Evolutionary conservation across 176 grass and related monocot genomes (phyloP).

Genomic region (Melocanna baccifera): DNA sequence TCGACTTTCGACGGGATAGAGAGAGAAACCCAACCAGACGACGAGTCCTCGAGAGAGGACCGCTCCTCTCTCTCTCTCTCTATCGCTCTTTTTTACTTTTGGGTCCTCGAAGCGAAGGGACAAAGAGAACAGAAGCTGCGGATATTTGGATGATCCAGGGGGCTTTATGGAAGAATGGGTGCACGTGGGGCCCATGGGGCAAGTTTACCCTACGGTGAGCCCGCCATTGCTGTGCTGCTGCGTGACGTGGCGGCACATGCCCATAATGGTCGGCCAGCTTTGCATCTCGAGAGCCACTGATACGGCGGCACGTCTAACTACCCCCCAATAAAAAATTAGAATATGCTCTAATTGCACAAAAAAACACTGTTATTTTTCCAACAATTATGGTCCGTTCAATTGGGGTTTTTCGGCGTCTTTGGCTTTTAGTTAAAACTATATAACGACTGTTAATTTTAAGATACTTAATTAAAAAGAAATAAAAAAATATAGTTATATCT

Average conservation of each 20-base stretch:
- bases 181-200: neutral
- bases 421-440: no score
- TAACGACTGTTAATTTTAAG: no score
- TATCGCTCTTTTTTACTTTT: conserved; percentile 20
- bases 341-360: no score
- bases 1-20: neutral
- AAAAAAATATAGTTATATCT: no score
- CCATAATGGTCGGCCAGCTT: neutral
- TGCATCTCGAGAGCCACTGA: neutral
- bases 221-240: neutral
- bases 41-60: neutral
- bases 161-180: neutral
- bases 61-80: neutral
- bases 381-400: no score
- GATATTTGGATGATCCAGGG: neutral
- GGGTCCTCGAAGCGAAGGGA: neutral
- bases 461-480: no score
- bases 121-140: conserved; percentile 20
- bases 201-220: neutral
- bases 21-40: neutral
- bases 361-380: no score
- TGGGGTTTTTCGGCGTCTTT: no score
- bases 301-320: neutral
- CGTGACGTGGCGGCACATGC: neutral
- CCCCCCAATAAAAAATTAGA: no score